Evolutionary conservation across 495 filamentous ascomycete genomes (phyloP).

Genomic region (Penicillium canescens): DNA sequence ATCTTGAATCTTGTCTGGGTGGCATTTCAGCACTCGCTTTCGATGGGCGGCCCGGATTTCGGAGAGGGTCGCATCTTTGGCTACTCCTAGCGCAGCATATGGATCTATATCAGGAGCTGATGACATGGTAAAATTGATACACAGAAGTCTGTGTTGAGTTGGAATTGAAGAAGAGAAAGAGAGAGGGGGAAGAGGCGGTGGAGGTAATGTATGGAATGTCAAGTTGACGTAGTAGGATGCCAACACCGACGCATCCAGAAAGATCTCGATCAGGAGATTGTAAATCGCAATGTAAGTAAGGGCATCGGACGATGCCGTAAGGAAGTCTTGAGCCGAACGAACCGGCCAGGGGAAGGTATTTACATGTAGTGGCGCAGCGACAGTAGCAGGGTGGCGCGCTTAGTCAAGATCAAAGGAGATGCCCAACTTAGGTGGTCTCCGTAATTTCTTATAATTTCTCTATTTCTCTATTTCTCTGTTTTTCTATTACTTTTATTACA

Average conservation of each 20-base stretch:
- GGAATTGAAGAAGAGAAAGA: slow-evolving; percentile 21
- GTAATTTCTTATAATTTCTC: no score
- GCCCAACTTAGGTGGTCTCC: no score
- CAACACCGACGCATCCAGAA: slow-evolving; percentile 24
- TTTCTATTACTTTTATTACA: no score
- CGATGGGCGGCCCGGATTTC: slow-evolving; percentile 82
- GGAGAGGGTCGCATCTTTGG: slow-evolving; percentile 68
- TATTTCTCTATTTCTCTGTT: no score
- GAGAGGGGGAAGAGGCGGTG: slow-evolving; percentile 16
- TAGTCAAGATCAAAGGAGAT: no score
- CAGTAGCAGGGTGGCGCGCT: no score
- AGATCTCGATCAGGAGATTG: slow-evolving; percentile 17
- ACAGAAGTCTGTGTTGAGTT: slow-evolving; percentile 4
- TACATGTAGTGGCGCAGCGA: no score
- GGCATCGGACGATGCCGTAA: slow-evolving; percentile 1
- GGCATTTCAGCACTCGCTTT: slow-evolving; percentile 89
- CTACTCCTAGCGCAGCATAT: slow-evolving; percentile 77
- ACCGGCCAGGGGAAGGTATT: no score
- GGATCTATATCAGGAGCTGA: slow-evolving; percentile 70
- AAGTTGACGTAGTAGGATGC: slow-evolving; percentile 20
- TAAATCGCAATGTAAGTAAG: background rate
- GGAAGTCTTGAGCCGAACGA: background rate
- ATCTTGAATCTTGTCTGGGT: slow-evolving; percentile 93
- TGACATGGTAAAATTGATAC: slow-evolving; percentile 52
- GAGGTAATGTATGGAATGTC: slow-evolving; percentile 14